Conservation (phyloP, 1,139 yeast species). For the Suhomyces choctaworum region DNA sequence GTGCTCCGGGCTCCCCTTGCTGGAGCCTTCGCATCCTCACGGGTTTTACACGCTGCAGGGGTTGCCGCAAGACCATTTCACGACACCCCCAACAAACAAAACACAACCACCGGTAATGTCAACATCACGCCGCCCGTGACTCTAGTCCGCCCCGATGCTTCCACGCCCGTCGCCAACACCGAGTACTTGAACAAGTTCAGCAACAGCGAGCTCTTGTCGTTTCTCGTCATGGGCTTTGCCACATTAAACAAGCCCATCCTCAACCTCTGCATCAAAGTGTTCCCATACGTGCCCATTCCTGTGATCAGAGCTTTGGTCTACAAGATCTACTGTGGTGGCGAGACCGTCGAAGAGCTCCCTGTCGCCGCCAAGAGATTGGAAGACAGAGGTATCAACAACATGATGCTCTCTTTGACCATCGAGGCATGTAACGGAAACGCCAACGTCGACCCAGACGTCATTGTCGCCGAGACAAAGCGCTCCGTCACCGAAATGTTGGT, state of each 20-base stretch:
- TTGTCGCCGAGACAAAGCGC: conserved; percentile 63
- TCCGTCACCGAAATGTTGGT: conserved; percentile 71
- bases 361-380: conserved; percentile 67
- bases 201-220: conserved; percentile 53
- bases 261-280: conserved; percentile 59
- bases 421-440: conserved; percentile 85
- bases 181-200: conserved; percentile 39
- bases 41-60: conserved; percentile 5
- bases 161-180: conserved; percentile 1
- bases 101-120: conserved; percentile 17
- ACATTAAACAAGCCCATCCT: conserved; percentile 64
- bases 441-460: conserved; percentile 61
- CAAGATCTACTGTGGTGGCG: conserved; percentile 91
- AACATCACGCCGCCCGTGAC: conserved; percentile 10
- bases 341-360: conserved; percentile 65
- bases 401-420: conserved; percentile 91
- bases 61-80: too few relatives aligned
- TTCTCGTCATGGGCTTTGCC: conserved; percentile 65
- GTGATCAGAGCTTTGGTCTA: conserved; percentile 73
- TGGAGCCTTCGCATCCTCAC: neutral
- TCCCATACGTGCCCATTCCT: conserved; percentile 74
- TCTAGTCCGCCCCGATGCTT: neutral
- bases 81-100: conserved; percentile 21
- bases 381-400: conserved; percentile 78
- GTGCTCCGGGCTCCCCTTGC: neutral